phyloP scores from a whole-genome alignment of 2,329 filamentous ascomycete genomes.

The Paecilomyces sp. region DNA sequence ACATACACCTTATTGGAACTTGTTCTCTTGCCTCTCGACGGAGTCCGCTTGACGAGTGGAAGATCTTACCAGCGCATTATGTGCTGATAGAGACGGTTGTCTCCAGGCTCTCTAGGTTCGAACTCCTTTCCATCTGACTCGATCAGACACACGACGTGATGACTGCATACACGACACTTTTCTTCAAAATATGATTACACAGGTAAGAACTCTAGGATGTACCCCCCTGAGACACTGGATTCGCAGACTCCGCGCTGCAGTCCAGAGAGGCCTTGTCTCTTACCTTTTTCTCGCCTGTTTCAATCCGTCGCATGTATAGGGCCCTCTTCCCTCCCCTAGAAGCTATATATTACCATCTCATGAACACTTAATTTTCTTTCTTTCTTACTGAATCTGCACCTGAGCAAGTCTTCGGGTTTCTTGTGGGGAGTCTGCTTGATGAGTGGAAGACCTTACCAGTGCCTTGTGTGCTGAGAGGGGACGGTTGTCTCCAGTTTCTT shows the following conservation, averaged over 20 bases:
- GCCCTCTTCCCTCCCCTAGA: too few relatives aligned
- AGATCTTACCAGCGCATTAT: conserved; percentile 2
- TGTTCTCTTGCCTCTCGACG: not conserved
- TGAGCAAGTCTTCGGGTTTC: not conserved
- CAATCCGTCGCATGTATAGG: not conserved
- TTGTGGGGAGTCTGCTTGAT: not conserved
- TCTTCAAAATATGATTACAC: not conserved
- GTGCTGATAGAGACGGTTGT: conserved; percentile 3
- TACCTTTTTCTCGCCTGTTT: not conserved
- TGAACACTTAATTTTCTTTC: too few relatives aligned
- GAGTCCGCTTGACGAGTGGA: conserved; percentile 2
- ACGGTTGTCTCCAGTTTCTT: not conserved
- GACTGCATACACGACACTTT: not conserved
- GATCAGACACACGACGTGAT: not conserved
- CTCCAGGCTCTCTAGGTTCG: not conserved
- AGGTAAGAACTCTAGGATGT: not conserved
- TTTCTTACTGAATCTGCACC: not conserved
- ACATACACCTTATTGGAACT: too few relatives aligned
- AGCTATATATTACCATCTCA: too few relatives aligned
- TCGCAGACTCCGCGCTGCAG: not conserved
- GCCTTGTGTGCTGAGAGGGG: not conserved
- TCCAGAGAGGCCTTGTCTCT: not conserved
- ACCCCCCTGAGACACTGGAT: not conserved
- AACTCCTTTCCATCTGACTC: not conserved
- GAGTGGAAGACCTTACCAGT: conserved; percentile 6